phyloP scores from a whole-genome alignment of 1,284 basidiomycete genomes.

The Ganoderma lingzhi region DNA sequence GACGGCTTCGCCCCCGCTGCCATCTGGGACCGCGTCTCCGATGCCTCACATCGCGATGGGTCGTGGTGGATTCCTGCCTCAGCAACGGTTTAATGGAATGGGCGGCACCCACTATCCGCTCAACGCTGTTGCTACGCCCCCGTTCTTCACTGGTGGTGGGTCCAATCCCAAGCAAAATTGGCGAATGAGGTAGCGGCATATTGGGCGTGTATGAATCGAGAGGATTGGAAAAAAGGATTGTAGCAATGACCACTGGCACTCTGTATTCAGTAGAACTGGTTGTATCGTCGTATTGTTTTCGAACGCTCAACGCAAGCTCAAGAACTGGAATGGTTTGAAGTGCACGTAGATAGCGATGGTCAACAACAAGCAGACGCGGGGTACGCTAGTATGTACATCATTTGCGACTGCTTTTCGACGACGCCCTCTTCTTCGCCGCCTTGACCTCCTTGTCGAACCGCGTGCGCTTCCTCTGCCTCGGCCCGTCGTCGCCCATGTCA shows the following conservation, averaged over 20 bases:
- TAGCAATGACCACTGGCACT: slow-evolving; percentile 1
- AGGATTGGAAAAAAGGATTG: background rate
- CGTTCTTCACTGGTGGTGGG: slow-evolving; percentile 23
- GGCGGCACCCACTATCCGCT: slow-evolving; percentile 23
- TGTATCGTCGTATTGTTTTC: slow-evolving; percentile 19
- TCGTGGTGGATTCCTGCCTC: slow-evolving; percentile 26
- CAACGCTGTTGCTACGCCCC: slow-evolving; percentile 28
- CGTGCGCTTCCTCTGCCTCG: slow-evolving; percentile 67
- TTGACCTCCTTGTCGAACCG: slow-evolving; percentile 82
- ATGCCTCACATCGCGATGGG: slow-evolving; percentile 29
- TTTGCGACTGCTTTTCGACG: slow-evolving; percentile 33
- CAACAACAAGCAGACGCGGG: background rate
- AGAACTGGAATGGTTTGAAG: background rate
- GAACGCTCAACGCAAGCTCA: slow-evolving; percentile 3
- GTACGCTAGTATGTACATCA: slow-evolving; percentile 1
- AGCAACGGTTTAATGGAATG: slow-evolving; percentile 18
- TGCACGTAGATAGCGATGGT: background rate
- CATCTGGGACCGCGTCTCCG: slow-evolving; percentile 19
- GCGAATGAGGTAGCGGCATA: slow-evolving; percentile 21
- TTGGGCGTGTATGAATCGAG: background rate
- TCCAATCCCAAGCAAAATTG: slow-evolving; percentile 27
- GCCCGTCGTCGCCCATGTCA: slow-evolving; percentile 51
- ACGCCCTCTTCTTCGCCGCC: slow-evolving; percentile 52
- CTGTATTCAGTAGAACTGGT: slow-evolving; percentile 14
- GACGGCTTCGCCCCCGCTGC: slow-evolving; percentile 20